Evolutionary conservation across 2,329 filamentous ascomycete genomes (phyloP), one percentile per base, ranked within the genome.

Genomic region (Cercospora zeae-maydis): DNA sequence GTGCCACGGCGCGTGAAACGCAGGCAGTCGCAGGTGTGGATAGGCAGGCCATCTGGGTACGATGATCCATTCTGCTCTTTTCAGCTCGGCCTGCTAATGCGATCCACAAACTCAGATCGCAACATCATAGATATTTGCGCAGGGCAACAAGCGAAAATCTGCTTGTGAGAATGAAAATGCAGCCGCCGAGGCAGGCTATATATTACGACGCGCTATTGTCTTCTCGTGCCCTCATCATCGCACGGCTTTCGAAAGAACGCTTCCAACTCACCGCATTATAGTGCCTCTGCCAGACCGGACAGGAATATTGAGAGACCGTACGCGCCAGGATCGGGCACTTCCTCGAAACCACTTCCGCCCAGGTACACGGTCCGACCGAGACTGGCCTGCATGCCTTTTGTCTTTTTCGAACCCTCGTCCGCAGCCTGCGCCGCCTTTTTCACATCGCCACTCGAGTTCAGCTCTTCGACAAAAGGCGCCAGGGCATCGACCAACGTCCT

Each of bases 331-430:
- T 92, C 89, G 16, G 89, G 88, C 16, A 92, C 83, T 70, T 90
- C 80, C 78, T 86, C 86, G 79, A 83, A 93, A 14, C 89, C 89
- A 74, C 81, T 84, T 65, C 89, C 89, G 65, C 90, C 91, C 56
- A 96, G 86, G 75, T 96, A 96, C 10, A 95, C 91, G 1, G 89
- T 86, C 63, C 92, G 81, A 7, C 95, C 95, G 42, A 99, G 80
- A 70, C 88, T 95, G 45, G 95, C 91, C 75, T 89, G 86, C 93
- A 99, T 97, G 24, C 89, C 90, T 80, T 93, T 96, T 19, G 95
- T 98, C 31, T 85, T 85, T 67, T 93, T 88, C 3, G 93, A 89
- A 0, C 89, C 95, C 52, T 86, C 82, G 66, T 85, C 84, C 0
- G 92, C 88, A 1, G 91, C 92, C 70, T 86, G 81, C 0, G 91